Evolutionary conservation across 2,329 filamentous ascomycete genomes (phyloP).

Genomic region (Hymenoscyphus albidus): DNA sequence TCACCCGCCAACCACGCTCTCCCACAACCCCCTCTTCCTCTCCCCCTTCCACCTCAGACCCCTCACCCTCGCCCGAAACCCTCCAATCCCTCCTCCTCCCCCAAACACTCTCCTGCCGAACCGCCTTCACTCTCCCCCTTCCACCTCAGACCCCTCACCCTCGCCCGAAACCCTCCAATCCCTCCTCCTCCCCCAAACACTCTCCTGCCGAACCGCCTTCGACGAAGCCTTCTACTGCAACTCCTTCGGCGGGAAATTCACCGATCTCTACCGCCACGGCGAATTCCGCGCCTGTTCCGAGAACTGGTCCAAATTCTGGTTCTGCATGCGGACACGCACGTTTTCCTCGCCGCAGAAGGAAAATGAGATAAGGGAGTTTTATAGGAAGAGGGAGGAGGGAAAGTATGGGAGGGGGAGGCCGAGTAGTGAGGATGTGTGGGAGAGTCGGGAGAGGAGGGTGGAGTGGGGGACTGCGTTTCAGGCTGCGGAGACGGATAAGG

Average conservation of each 20-base stretch:
- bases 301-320: constrained; percentile 93
- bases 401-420: constrained; percentile 49
- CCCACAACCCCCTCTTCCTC: constrained; percentile 14
- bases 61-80: constrained; percentile 22
- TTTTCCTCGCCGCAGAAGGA: constrained; percentile 57
- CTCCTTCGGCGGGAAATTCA: constrained; percentile 85
- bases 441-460: constrained; percentile 62
- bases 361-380: constrained; percentile 38
- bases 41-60: constrained; percentile 13
- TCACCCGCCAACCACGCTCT: constrained; percentile 22
- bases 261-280: constrained; percentile 85
- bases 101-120: constrained; percentile 79
- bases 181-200: constrained; percentile 70
- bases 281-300: constrained; percentile 71
- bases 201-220: constrained; percentile 88
- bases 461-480: constrained; percentile 37
- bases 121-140: too few relatives aligned
- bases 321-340: constrained; percentile 84
- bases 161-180: constrained; percentile 47
- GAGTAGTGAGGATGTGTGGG: constrained; percentile 91
- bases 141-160: constrained; percentile 25
- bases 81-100: constrained; percentile 70
- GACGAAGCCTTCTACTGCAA: constrained; percentile 94
- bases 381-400: constrained; percentile 49
- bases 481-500: constrained; percentile 33